Percentiles rank a stretch among this genome's conserved stretches.
Evolutionary conservation across 179 eudicot genomes (phyloP).

Genomic region (Corrigiola litoralis): DNA sequence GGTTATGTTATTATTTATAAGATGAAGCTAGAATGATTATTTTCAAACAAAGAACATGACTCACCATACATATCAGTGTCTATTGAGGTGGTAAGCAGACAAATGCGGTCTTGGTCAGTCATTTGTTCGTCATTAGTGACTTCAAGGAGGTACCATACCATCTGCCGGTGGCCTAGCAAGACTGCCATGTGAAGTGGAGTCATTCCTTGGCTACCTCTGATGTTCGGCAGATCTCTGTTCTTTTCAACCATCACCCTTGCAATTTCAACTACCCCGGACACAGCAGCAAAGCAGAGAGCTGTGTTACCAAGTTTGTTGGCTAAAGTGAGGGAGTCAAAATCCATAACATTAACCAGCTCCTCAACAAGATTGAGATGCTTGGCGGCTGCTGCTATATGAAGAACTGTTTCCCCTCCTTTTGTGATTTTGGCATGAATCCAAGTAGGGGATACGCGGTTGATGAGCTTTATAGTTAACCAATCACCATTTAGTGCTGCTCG

Average conservation of each 20-base stretch:
- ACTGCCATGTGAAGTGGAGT: conserved; percentile 37
- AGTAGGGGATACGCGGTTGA: background rate
- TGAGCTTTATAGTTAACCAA: background rate
- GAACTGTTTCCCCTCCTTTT: conserved; percentile 23
- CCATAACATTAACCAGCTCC: conserved; percentile 6
- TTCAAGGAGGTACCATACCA: conserved; percentile 27
- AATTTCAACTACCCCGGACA: conserved; percentile 27
- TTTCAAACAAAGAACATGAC: background rate
- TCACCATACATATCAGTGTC: conserved; percentile 24
- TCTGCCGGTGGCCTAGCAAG: conserved; percentile 27
- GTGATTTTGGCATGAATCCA: conserved; percentile 15
- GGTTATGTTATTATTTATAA: background rate
- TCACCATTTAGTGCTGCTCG: conserved; percentile 17
- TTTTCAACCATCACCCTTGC: conserved; percentile 30
- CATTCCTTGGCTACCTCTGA: conserved; percentile 28
- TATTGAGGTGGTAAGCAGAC: conserved; percentile 14
- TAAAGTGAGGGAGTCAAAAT: background rate
- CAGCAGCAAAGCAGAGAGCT: conserved; percentile 38
- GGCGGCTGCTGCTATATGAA: conserved; percentile 26
- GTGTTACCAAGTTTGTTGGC: conserved; percentile 30
- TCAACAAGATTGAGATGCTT: conserved; percentile 16
- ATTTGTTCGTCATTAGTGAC: conserved; percentile 16
- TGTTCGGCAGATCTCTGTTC: conserved; percentile 15
- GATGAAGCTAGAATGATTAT: background rate
- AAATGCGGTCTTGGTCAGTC: conserved; percentile 8